phyloP scores from a whole-genome alignment of 129 eudicot genomes.

The Gnaphalium uliginosum region DNA sequence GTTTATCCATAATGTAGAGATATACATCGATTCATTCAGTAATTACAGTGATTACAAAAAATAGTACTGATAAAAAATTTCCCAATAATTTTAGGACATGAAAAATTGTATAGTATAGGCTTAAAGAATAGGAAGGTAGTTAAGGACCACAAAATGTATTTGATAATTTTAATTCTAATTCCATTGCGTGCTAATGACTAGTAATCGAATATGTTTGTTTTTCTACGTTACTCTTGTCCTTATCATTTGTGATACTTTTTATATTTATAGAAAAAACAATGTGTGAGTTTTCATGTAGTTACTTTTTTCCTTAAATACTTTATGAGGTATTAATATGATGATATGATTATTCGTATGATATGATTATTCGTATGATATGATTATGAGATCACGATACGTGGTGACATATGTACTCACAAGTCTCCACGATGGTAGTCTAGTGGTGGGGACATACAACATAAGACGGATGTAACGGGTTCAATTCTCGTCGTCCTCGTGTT shows the following conservation, averaged over 20 bases:
- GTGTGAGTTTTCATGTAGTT: neutral
- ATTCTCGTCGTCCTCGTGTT: too few species aligned
- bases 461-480: too few species aligned
- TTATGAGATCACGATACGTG: neutral
- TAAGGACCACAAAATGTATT: slow-evolving; percentile 17
- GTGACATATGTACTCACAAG: too few species aligned
- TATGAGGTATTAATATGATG: neutral
- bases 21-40: too few species aligned
- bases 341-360: neutral
- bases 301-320: neutral
- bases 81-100: neutral
- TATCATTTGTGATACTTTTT: neutral
- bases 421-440: too few species aligned
- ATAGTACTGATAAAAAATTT: too few species aligned
- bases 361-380: too few species aligned
- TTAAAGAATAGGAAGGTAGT: neutral
- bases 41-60: too few species aligned
- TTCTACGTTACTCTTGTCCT: slow-evolving; percentile 21
- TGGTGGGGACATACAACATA: too few species aligned
- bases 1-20: too few species aligned
- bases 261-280: neutral
- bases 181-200: slow-evolving; percentile 22
- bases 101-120: neutral
- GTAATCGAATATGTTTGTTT: slow-evolving; percentile 5
- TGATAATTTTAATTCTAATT: slow-evolving; percentile 17